Conservation (phyloP, 1,284 basidiomycete species). For the Heliocybe sulcata region DNA sequence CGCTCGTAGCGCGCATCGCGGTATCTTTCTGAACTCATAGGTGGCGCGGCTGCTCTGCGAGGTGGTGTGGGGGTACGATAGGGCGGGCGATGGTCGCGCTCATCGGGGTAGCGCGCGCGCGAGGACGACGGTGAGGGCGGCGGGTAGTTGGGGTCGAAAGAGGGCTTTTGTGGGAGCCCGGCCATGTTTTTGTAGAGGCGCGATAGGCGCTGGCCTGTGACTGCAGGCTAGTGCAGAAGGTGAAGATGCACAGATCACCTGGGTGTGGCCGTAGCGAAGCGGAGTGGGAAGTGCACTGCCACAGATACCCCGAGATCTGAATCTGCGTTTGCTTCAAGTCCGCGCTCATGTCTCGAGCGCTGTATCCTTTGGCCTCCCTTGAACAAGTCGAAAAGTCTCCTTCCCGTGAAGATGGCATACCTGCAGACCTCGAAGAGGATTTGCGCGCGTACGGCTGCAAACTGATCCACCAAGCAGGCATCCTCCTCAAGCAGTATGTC, state of each 20-base stretch:
- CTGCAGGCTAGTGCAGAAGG: no score
- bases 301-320: no score
- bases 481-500: conserved; percentile 80
- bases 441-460: conserved; percentile 85
- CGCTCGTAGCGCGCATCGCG: conserved; percentile 2
- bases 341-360: conserved; percentile 39
- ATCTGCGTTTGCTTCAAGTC: background rate
- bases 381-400: conserved; percentile 76
- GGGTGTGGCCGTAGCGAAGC: no score
- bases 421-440: conserved; percentile 76
- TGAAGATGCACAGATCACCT: no score
- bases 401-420: conserved; percentile 78
- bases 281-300: no score
- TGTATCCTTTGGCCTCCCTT: conserved; percentile 82
- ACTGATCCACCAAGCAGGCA: conserved; percentile 91
- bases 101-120: conserved; percentile 8
- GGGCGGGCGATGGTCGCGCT: conserved; percentile 13
- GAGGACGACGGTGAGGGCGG: conserved; percentile 6
- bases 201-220: background rate
- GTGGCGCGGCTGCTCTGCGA: background rate
- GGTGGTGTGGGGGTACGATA: background rate
- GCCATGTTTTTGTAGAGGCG: conserved; percentile 14
- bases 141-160: conserved; percentile 18
- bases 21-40: background rate
- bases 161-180: conserved; percentile 25